Conservation (phyloP, 2,329 filamentous ascomycete species). For the Phialophora macrospora region DNA sequence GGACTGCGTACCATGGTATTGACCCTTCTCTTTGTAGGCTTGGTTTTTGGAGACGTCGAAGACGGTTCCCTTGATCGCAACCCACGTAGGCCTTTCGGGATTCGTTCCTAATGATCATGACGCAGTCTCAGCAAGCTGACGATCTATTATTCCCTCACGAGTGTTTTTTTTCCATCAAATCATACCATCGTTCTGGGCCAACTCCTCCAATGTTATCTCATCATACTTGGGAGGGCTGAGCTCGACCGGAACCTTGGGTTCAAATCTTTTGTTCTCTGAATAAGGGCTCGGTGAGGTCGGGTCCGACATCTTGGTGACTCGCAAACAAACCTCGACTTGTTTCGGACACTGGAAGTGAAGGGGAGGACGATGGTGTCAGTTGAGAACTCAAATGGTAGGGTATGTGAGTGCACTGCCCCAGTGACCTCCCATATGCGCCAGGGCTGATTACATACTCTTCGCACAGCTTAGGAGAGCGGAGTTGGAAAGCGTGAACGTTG, state of each 20-base stretch:
- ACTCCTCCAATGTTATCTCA: slow-evolving; percentile 76
- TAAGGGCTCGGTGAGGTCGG: slow-evolving; percentile 39
- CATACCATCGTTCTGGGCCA: slow-evolving; percentile 83
- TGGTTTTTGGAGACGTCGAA: slow-evolving; percentile 94
- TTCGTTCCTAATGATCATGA: slow-evolving; percentile 44
- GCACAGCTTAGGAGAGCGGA: slow-evolving; percentile 15
- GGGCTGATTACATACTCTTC: slow-evolving; percentile 33
- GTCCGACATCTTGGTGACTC: slow-evolving; percentile 31
- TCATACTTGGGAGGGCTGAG: slow-evolving; percentile 87
- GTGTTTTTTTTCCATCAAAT: too few relatives aligned
- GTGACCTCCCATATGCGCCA: slow-evolving; percentile 18
- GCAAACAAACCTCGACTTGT: slow-evolving; percentile 23
- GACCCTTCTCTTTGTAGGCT: slow-evolving; percentile 78
- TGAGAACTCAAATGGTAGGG: not conserved
- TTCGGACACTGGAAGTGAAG: slow-evolving; percentile 25
- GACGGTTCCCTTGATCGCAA: slow-evolving; percentile 80
- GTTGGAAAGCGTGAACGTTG: slow-evolving; percentile 3
- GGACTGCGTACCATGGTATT: slow-evolving; percentile 74
- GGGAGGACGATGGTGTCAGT: slow-evolving; percentile 10
- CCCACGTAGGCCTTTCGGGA: slow-evolving; percentile 58
- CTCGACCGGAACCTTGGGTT: slow-evolving; percentile 53
- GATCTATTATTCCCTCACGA: not conserved
- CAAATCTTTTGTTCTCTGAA: slow-evolving; percentile 46
- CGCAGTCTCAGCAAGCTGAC: slow-evolving; percentile 18
- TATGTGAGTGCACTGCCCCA: slow-evolving; percentile 21